A percentile compares a stretch with the other conserved stretches of the same genome.
phyloP scores from a whole-genome alignment of 257 asterid genomes.

The Leonotis leonurus region DNA sequence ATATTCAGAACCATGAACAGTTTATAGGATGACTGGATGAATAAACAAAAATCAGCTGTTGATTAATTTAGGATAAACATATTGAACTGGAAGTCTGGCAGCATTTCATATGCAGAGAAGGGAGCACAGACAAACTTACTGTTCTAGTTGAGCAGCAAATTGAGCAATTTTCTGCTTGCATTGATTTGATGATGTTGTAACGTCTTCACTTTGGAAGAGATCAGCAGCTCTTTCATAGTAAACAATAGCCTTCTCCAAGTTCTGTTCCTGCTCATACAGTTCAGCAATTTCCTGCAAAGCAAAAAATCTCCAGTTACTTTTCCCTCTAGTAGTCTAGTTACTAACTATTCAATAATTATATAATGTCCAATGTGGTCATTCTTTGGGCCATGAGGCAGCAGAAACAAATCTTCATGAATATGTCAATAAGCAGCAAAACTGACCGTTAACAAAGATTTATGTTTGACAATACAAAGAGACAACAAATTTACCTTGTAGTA shows the following conservation, averaged over 20 bases:
- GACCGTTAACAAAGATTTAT: neutral
- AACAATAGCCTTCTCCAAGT: constrained; percentile 67
- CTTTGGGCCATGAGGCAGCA: neutral
- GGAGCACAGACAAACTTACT: constrained; percentile 44
- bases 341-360: neutral
- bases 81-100: neutral
- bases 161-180: constrained; percentile 94
- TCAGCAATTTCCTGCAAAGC: constrained; percentile 84
- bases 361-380: neutral
- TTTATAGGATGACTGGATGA: neutral
- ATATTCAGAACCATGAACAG: neutral
- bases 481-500: constrained; percentile 93
- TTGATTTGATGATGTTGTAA: constrained; percentile 75
- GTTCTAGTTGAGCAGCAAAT: constrained; percentile 81
- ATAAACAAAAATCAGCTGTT: neutral
- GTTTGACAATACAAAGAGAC: neutral
- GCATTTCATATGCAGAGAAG: constrained; percentile 7
- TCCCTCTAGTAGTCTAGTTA: neutral
- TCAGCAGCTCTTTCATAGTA: constrained; percentile 90
- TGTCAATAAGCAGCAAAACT: neutral
- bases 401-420: neutral
- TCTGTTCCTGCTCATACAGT: constrained; percentile 74
- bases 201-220: constrained; percentile 84
- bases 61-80: neutral
- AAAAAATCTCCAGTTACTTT: constrained; percentile 6